These are phyloP conservation scores for Xylariomycetidae sp. DNA, from an alignment of 2,329 filamentous ascomycete species.

Conservation along the genomic window DNA sequence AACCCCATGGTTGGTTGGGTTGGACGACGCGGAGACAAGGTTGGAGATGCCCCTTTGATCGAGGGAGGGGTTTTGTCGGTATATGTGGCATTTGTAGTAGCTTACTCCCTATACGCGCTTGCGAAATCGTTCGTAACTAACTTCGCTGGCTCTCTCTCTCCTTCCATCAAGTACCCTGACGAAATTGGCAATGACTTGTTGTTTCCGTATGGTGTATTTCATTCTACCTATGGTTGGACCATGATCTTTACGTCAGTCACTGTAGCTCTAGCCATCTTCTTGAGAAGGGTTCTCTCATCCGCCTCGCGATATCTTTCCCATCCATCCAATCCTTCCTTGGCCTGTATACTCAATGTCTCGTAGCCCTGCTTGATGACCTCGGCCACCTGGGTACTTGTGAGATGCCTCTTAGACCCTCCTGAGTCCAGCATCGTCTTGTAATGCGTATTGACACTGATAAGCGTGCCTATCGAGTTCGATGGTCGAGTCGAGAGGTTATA, in stretches of 20 bases:
- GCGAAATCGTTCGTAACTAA: too few relatives aligned
- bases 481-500: conserved; percentile 58
- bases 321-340: conserved; percentile 77
- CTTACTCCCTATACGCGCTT: too few relatives aligned
- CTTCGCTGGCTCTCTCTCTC: too few relatives aligned
- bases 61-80: too few relatives aligned
- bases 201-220: too few relatives aligned
- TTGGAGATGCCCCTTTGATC: too few relatives aligned
- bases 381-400: conserved; percentile 80
- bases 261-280: conserved; percentile 77
- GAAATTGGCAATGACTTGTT: too few relatives aligned
- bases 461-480: conserved; percentile 73
- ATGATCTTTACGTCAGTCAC: conserved; percentile 58
- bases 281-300: conserved; percentile 77
- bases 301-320: conserved; percentile 87
- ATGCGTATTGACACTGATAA: conserved; percentile 77
- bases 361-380: conserved; percentile 95
- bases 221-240: conserved; percentile 34
- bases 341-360: conserved; percentile 87
- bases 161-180: too few relatives aligned
- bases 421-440: conserved; percentile 72
- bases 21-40: too few relatives aligned
- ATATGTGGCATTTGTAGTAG: too few relatives aligned
- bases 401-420: conserved; percentile 35
- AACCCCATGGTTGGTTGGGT: too few relatives aligned